These are phyloP conservation scores for Kandelia obovata DNA, from an alignment of 345 rosid genomes.

Conservation along the genomic window DNA sequence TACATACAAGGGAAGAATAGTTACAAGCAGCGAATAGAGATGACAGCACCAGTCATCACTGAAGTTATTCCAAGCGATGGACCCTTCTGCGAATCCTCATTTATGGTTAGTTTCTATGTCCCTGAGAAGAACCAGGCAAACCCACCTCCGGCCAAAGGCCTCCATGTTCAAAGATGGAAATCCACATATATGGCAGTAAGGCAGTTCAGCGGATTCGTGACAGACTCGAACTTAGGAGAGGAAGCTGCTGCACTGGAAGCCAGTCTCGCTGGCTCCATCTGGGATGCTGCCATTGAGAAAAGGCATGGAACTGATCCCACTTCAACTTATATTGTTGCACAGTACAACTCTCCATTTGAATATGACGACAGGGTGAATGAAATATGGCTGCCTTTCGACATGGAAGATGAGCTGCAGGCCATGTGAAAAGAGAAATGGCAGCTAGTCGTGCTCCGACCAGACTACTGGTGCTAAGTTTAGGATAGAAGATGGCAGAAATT, in stretches of 20 bases:
- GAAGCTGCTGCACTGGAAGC: constrained; percentile 74
- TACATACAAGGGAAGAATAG: constrained; percentile 83
- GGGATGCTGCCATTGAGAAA: constrained; percentile 61
- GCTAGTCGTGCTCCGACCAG: too few relatives aligned
- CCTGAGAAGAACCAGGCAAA: constrained; percentile 68
- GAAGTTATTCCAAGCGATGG: constrained; percentile 83
- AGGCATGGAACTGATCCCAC: constrained; percentile 26
- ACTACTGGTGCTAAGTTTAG: too few relatives aligned
- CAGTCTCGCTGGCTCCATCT: constrained; percentile 53
- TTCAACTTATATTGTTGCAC: constrained; percentile 64
- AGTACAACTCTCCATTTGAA: constrained; percentile 89
- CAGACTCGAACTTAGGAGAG: constrained; percentile 46
- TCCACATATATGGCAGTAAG: constrained; percentile 51
- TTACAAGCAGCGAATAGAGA: constrained; percentile 56
- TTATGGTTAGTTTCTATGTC: constrained; percentile 72
- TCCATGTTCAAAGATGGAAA: constrained; percentile 60
- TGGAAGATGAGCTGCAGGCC: constrained; percentile 19
- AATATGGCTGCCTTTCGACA: constrained; percentile 60
- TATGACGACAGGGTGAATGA: constrained; percentile 65
- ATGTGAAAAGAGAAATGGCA: background rate
- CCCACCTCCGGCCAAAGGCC: constrained; percentile 77
- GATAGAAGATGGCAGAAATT: too few relatives aligned
- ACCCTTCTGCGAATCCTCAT: constrained; percentile 77
- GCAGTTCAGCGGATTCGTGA: constrained; percentile 75
- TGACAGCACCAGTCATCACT: constrained; percentile 79